Evolutionary conservation across 306 rosid species (phyloP).

Genomic region (Echinosophora koreensis): DNA sequence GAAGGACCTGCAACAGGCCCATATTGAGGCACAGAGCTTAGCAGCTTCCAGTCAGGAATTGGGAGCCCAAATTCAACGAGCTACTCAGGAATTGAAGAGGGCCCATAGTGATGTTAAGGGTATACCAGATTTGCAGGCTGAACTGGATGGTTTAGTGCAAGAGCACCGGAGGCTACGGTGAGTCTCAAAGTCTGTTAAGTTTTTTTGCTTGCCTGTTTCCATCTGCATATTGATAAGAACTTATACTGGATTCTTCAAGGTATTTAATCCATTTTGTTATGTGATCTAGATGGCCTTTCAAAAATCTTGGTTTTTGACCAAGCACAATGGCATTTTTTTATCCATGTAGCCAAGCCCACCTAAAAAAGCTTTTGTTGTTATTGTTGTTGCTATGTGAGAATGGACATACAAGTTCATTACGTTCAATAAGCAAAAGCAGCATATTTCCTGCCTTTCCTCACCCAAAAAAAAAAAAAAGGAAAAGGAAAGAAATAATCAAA

Average conservation of each 20-base stretch:
- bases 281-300: neutral
- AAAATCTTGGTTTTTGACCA: neutral
- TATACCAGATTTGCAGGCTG: slow-evolving; percentile 68
- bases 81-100: slow-evolving; percentile 66
- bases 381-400: slow-evolving; percentile 11
- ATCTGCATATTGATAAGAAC: slow-evolving; percentile 35
- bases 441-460: slow-evolving; percentile 2
- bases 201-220: slow-evolving; percentile 32
- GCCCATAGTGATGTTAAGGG: slow-evolving; percentile 55
- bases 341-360: neutral
- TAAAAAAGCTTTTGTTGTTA: neutral
- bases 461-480: neutral
- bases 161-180: slow-evolving; percentile 77
- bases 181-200: slow-evolving; percentile 47
- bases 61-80: slow-evolving; percentile 60
- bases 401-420: neutral
- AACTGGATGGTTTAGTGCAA: slow-evolving; percentile 70
- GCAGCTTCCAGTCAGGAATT: slow-evolving; percentile 71
- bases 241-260: slow-evolving; percentile 19
- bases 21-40: slow-evolving; percentile 71
- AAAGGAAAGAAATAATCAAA: neutral
- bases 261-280: slow-evolving; percentile 1
- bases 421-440: slow-evolving; percentile 6
- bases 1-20: slow-evolving; percentile 75
- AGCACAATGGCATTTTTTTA: neutral